Base-by-base conservation (phyloP, 1,284 basidiomycete genomes). In the Trichosporon sp. region DNA sequence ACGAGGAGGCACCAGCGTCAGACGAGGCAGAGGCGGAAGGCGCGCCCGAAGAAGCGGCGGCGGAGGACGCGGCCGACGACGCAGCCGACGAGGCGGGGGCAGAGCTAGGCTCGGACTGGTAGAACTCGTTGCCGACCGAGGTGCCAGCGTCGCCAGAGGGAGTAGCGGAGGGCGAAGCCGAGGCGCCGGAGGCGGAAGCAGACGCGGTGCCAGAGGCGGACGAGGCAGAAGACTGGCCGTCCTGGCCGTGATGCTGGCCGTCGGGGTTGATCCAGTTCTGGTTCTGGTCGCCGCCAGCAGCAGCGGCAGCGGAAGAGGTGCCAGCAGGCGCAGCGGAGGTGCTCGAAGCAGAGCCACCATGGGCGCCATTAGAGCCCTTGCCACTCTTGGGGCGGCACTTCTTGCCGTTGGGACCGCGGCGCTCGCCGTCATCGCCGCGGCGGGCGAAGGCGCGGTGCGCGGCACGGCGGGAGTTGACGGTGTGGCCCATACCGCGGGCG, bases 401-500 rank as follows among this genome's bases (percentile, higher is more conserved):
- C 31, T 35, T 35, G 32, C 59, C 31, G 31, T 63, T 32, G 16
- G 31, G 31, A 10, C 59, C 59, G 59, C 59, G 59, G 32, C 59
- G 59, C 10, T n/a, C 35, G 63, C 37, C 26, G 63, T 38, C 63
- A 2, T 11, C 37, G 2, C 63, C 37, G 63, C 37, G 31, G 63
- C 63, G 51, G 51, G 51, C n/a, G 51, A 54, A 26, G 51, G n/a
- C 19, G 32, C 59, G 59, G 59, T 63, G 59, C 16, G 59, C 59
- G 32, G 16, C 32, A n/a, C 59, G 59, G 59, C 59, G 59, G 4
- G 16, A 32, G 19, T 54, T 16, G 51, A 40, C 38, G 38, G 14
- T 54, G 51, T 54, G 51, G n/a, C 51, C 51, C 14, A 54, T 11
- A 19, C 16, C 16, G 59, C 59, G 59, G 31, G 54, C 26, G 11